Conservation (phyloP, 108 stramenopile species). For the Skeletonema menzelii region DNA sequence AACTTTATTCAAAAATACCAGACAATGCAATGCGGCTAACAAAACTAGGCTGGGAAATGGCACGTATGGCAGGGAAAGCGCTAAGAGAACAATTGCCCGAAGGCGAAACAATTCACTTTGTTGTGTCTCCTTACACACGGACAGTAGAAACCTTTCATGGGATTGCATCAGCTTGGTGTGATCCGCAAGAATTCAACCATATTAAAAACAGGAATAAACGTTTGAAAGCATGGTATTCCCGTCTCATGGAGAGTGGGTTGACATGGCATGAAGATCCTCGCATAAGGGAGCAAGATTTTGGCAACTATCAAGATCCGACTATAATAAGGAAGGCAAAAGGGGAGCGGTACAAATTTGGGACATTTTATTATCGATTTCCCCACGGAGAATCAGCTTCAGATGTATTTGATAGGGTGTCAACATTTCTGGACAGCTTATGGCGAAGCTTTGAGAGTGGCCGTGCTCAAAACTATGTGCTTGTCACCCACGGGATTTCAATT, state of each 20-base stretch:
- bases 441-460: constrained; percentile 76
- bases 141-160: constrained; percentile 92
- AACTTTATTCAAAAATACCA: constrained; percentile 63
- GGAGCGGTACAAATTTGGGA: constrained; percentile 80
- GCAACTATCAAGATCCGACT: constrained; percentile 68
- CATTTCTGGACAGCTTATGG: constrained; percentile 92
- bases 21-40: constrained; percentile 88
- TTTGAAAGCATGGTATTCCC: constrained; percentile 74
- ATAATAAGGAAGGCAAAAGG: constrained; percentile 63
- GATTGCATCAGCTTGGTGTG: constrained; percentile 80
- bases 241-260: constrained; percentile 70
- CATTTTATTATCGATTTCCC: constrained; percentile 90
- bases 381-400: constrained; percentile 91
- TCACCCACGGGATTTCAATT: constrained; percentile 90
- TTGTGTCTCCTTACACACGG: constrained; percentile 84
- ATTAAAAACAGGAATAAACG: constrained; percentile 56
- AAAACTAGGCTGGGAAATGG: constrained; percentile 82
- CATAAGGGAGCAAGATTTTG: constrained; percentile 88
- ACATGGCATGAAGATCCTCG: constrained; percentile 89
- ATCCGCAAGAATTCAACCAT: constrained; percentile 68
- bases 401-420: constrained; percentile 87
- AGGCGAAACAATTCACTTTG: constrained; percentile 76
- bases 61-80: constrained; percentile 63
- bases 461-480: constrained; percentile 77
- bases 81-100: constrained; percentile 55